Evolutionary conservation across 306 rosid species (phyloP).

Genomic region (Prunus davidiana): DNA sequence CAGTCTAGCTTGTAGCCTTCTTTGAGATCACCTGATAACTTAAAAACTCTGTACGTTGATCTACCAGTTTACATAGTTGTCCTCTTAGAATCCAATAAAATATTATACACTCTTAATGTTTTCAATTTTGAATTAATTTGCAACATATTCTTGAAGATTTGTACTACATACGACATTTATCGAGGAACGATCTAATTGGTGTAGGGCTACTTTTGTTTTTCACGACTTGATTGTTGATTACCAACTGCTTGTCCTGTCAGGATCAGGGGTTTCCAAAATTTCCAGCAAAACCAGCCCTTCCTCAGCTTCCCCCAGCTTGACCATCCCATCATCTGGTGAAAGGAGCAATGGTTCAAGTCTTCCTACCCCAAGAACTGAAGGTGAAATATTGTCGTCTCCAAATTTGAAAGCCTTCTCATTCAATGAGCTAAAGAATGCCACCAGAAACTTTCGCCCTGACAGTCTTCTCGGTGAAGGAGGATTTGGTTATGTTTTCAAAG

Average conservation of each 20-base stretch:
- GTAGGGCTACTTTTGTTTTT: background rate
- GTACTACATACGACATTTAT: background rate
- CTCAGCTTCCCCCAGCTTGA: slow-evolving; percentile 43
- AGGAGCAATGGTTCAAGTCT: slow-evolving; percentile 52
- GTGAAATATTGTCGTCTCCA: slow-evolving; percentile 80
- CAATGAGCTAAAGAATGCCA: slow-evolving; percentile 80
- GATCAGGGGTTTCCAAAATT: slow-evolving; percentile 45
- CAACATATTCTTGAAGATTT: background rate
- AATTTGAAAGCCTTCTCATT: slow-evolving; percentile 68
- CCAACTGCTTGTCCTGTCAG: slow-evolving; percentile 17
- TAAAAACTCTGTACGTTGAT: background rate
- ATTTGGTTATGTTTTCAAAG: slow-evolving; percentile 88
- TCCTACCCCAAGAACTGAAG: slow-evolving; percentile 82
- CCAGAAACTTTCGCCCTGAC: slow-evolving; percentile 77
- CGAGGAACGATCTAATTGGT: background rate
- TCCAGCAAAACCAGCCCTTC: slow-evolving; percentile 50
- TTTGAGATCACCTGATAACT: background rate
- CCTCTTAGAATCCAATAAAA: background rate
- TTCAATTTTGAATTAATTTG: background rate
- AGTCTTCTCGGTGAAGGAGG: slow-evolving; percentile 97
- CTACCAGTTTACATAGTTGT: background rate
- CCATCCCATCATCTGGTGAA: slow-evolving; percentile 49
- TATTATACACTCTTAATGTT: background rate
- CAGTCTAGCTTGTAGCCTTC: background rate
- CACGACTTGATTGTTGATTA: slow-evolving; percentile 14